These are phyloP conservation scores for Nigrospora sphaerica DNA, from an alignment of 2,329 filamentous ascomycete genomes.

Conservation along the genomic window DNA sequence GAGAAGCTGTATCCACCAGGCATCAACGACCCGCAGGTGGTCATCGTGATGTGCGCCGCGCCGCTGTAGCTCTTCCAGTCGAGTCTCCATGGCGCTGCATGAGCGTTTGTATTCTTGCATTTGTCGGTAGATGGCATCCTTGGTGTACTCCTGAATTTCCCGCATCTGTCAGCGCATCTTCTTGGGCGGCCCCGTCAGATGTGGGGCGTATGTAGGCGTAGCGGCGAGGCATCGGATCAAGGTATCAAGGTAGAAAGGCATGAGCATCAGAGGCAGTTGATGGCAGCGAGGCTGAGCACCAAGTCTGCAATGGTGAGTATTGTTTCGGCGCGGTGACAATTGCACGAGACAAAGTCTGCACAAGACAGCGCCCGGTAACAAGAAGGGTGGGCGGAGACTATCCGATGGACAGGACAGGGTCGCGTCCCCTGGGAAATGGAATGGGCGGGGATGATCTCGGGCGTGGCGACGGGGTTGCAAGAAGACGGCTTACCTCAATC, in stretches of 20 bases:
- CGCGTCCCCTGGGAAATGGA: too few species aligned
- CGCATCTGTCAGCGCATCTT: slow-evolving; percentile 24
- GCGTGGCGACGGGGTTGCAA: slow-evolving; percentile 6
- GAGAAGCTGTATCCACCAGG: slow-evolving; percentile 88
- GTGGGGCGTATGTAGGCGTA: too few species aligned
- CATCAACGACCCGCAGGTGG: slow-evolving; percentile 82
- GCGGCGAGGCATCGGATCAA: too few species aligned
- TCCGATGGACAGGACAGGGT: too few species aligned
- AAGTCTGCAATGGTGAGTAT: slow-evolving; percentile 26
- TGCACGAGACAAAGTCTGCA: slow-evolving; percentile 10
- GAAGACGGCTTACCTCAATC: slow-evolving; percentile 55
- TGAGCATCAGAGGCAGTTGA: slow-evolving; percentile 13
- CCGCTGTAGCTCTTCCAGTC: slow-evolving; percentile 74
- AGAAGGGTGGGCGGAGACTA: neutral
- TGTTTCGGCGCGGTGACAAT: slow-evolving; percentile 12
- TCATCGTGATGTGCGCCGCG: slow-evolving; percentile 80
- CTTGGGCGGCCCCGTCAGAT: neutral
- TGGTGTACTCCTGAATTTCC: slow-evolving; percentile 69
- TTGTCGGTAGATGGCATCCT: slow-evolving; percentile 93
- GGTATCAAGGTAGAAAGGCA: too few species aligned
- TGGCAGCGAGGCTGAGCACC: slow-evolving; percentile 20
- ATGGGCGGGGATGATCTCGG: slow-evolving; percentile 8
- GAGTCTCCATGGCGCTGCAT: slow-evolving; percentile 71
- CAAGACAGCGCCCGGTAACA: slow-evolving; percentile 7
- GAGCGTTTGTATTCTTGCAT: slow-evolving; percentile 98